A percentile compares a stretch with the other conserved stretches of the same genome.
phyloP scores from a whole-genome alignment of 768 basidiomycete species.

The Rhizopogon roseolus region DNA sequence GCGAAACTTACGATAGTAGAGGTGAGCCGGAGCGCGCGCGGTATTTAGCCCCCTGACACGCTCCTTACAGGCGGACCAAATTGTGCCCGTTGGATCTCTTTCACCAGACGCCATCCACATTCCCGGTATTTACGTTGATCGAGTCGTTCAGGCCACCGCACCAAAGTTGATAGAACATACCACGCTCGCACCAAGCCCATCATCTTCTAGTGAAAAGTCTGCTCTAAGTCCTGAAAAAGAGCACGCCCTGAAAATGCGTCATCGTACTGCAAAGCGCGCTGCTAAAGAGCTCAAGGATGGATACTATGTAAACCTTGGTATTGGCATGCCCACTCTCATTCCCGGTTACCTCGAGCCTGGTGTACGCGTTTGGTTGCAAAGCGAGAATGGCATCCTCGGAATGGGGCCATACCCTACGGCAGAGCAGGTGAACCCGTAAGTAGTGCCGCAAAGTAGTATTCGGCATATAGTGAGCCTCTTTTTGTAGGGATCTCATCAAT shows the following conservation, averaged over 20 bases:
- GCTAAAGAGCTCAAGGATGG: conserved; percentile 89
- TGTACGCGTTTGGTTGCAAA: conserved; percentile 84
- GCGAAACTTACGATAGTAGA: conserved; percentile 90
- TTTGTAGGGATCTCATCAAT: conserved; percentile 78
- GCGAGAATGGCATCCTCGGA: conserved; percentile 86
- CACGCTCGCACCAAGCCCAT: conserved; percentile 56
- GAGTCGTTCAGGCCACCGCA: conserved; percentile 73
- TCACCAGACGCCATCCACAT: conserved; percentile 80
- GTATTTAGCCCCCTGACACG: conserved; percentile 2
- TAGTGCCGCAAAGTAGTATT: conserved; percentile 9
- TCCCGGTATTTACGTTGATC: conserved; percentile 84
- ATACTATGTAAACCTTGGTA: conserved; percentile 84
- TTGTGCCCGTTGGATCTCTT: conserved; percentile 78
- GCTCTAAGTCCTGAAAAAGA: conserved; percentile 44
- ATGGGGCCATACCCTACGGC: conserved; percentile 88
- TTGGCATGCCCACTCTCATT: conserved; percentile 88
- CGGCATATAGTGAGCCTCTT: conserved; percentile 2
- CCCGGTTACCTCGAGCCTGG: conserved; percentile 72
- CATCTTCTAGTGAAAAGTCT: conserved; percentile 20
- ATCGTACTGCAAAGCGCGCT: conserved; percentile 79
- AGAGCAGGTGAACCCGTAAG: conserved; percentile 77
- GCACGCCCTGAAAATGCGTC: conserved; percentile 49
- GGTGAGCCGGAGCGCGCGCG: conserved; percentile 29
- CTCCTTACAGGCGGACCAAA: conserved; percentile 71
- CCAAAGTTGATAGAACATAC: conserved; percentile 75